Evolutionary conservation across 2,329 filamentous ascomycete genomes (phyloP).

Genomic region (Aspergillus viridinutans): DNA sequence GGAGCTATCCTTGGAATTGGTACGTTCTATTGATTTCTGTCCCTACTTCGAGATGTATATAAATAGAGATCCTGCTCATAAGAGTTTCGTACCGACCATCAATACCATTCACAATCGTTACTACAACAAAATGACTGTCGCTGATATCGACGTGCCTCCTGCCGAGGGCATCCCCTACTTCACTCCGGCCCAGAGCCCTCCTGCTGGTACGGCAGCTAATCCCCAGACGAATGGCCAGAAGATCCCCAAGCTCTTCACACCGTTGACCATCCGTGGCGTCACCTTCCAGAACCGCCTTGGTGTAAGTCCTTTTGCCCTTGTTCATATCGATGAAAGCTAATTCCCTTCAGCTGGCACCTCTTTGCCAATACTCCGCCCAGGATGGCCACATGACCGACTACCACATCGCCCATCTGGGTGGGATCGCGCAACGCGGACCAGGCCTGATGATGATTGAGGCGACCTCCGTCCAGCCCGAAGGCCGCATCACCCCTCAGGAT

Average conservation of each 20-base stretch:
- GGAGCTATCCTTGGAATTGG: background rate
- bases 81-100: background rate
- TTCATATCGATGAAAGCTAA: background rate
- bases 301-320: conserved; percentile 2
- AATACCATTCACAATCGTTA: background rate
- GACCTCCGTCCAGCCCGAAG: conserved; percentile 68
- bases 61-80: background rate
- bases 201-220: conserved; percentile 35
- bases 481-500: conserved; percentile 67
- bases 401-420: conserved; percentile 77
- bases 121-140: background rate
- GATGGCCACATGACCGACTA: conserved; percentile 73
- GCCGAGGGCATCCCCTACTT: conserved; percentile 42
- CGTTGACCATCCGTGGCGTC: conserved; percentile 54
- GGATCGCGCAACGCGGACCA: conserved; percentile 71
- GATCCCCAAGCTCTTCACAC: conserved; percentile 55
- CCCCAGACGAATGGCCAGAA: conserved; percentile 39
- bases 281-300: conserved; percentile 52
- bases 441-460: conserved; percentile 74
- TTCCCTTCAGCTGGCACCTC: conserved; percentile 48
- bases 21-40: background rate
- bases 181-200: conserved; percentile 34
- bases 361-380: conserved; percentile 64
- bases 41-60: background rate
- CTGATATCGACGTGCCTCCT: conserved; percentile 34